A percentile compares a stretch with the other conserved stretches of the same genome.
These are phyloP conservation scores for Mortierella sp. DNA, from an alignment of 371 early-diverging fungal genomes.

Conservation along the genomic window DNA sequence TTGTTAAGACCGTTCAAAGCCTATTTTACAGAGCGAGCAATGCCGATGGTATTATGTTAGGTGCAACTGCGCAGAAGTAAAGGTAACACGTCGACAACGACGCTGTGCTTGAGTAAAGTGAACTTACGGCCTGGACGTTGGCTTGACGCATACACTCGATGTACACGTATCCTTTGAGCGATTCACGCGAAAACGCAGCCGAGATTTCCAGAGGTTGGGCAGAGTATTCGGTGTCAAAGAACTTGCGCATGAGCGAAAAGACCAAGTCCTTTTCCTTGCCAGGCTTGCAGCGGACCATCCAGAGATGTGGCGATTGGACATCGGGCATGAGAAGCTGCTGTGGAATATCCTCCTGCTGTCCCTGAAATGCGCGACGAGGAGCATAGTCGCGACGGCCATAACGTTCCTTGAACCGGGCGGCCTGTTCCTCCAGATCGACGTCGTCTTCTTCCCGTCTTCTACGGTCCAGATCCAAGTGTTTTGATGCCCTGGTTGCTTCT, in stretches of 20 bases:
- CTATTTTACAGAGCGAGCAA: slow-evolving; percentile 39
- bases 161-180: slow-evolving; percentile 96
- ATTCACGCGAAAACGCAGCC: slow-evolving; percentile 91
- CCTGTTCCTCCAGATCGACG: slow-evolving; percentile 89
- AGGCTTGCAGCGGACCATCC: slow-evolving; percentile 93
- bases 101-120: not conserved
- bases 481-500: slow-evolving; percentile 67
- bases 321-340: slow-evolving; percentile 88
- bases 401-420: slow-evolving; percentile 81
- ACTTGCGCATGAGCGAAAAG: slow-evolving; percentile 85
- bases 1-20: slow-evolving; percentile 82
- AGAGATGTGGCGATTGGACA: slow-evolving; percentile 93
- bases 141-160: slow-evolving; percentile 93
- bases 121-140: slow-evolving; percentile 81
- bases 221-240: slow-evolving; percentile 74
- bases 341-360: slow-evolving; percentile 80
- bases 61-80: not conserved
- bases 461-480: slow-evolving; percentile 78
- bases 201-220: slow-evolving; percentile 77
- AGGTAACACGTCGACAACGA: not conserved
- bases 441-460: slow-evolving; percentile 76
- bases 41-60: not conserved
- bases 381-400: slow-evolving; percentile 79
- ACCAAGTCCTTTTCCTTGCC: slow-evolving; percentile 94
- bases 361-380: slow-evolving; percentile 63